Evolutionary conservation across 2,329 filamentous ascomycete genomes (phyloP), one percentile per base, ranked within the genome.

Genomic region (Aspergillus sp.): DNA sequence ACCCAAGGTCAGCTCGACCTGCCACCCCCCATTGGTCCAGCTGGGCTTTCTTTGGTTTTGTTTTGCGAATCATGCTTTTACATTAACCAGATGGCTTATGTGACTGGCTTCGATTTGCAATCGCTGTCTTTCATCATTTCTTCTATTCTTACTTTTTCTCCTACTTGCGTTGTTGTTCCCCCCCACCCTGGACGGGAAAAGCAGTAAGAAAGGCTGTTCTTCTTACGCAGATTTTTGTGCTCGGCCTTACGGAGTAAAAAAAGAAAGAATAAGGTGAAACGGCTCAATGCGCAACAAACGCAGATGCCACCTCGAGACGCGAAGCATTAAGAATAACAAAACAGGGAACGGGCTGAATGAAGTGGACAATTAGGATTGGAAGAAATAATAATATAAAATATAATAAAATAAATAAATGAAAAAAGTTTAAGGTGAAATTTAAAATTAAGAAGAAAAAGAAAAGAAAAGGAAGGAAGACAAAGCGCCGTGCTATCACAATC

Each of bases 21-120:
- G 62, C 62, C 63, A 64, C 64, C 62, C 32, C 39, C 49, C 57
- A 59, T 65, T 67, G 60, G 63, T 52, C 55, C 55, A 47, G 48
- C 47, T 41, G 55, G 28, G 23, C 25, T 21, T 30, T 41, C 13
- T 17, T 53, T 57, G 50, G 54, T 59, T 55, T 51, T 53, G 43
- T 51, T 62, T 51, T 58, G 45, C 63, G 55, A 63, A 60, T 63
- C 59, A 60, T 57, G 53, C 52, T 51, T 36, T 55, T 43, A 41
- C 47, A 23, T 47, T 58, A 30, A 39, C 39, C 39, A 32, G 10
- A 36, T 4, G 15, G 38, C 58, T 60, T 57, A 57, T 62, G 41
- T 59, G 32, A 61, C 61, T 63, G 58, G 59, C 52, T 59, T 43
- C 17, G 17, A 38, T 41, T 41, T 17, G 9, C 51, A 36, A 30